Evolutionary conservation across 2,329 filamentous ascomycete genomes (phyloP).

Genomic region (Proliferodiscus dingleyae): DNA sequence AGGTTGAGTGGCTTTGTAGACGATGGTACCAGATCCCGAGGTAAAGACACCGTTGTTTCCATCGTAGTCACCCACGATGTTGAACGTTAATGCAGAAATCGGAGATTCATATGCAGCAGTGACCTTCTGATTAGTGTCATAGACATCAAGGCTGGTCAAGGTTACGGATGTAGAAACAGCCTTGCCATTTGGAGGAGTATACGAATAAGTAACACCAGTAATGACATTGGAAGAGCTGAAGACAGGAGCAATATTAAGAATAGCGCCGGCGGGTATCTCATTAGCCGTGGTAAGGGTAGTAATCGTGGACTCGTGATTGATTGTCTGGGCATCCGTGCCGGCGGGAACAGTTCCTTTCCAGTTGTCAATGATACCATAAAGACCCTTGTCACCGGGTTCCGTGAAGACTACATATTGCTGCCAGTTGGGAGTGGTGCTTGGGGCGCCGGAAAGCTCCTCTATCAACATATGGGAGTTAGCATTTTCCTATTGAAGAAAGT

Average conservation of each 20-base stretch:
- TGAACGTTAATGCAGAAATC: slow-evolving; percentile 4
- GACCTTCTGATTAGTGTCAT: slow-evolving; percentile 1
- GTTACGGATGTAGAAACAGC: background rate
- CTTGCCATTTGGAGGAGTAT: slow-evolving; percentile 2
- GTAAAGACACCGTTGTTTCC: slow-evolving; percentile 6
- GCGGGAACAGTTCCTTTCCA: slow-evolving; percentile 5
- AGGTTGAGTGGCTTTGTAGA: slow-evolving; percentile 6
- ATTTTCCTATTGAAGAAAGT: slow-evolving; percentile 2
- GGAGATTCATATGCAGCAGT: slow-evolving; percentile 4
- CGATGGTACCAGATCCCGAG: slow-evolving; percentile 4
- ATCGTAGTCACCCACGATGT: slow-evolving; percentile 4
- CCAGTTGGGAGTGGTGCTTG: slow-evolving; percentile 4
- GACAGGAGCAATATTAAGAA: slow-evolving; percentile 3
- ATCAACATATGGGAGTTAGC: slow-evolving; percentile 1
- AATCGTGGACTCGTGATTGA: background rate
- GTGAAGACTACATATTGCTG: slow-evolving; percentile 5
- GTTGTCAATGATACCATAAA: slow-evolving; percentile 7
- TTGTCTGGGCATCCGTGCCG: slow-evolving; percentile 4
- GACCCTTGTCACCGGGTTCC: slow-evolving; percentile 3
- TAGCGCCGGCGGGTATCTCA: slow-evolving; percentile 3
- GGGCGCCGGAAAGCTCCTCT: slow-evolving; percentile 6
- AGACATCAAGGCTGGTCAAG: slow-evolving; percentile 4
- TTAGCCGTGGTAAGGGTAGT: slow-evolving; percentile 3
- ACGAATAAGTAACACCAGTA: slow-evolving; percentile 2
- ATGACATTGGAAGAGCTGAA: slow-evolving; percentile 6